phyloP scores from a whole-genome alignment of 2,329 filamentous ascomycete species.

The Fusarium devonianum region DNA sequence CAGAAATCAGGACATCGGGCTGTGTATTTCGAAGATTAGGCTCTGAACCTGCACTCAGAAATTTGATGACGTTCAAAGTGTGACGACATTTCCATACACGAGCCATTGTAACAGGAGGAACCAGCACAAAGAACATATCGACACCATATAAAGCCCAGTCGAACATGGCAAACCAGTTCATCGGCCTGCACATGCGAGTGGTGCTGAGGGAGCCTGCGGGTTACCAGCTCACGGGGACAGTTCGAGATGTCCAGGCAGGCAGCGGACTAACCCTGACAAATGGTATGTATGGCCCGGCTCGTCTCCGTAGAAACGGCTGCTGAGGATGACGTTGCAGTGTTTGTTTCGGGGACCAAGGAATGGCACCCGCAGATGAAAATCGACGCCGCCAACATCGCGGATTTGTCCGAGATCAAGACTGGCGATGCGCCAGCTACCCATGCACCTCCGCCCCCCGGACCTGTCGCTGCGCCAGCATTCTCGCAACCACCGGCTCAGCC shows the following conservation, averaged over 20 bases:
- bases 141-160: background rate
- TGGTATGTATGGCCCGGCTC: slow-evolving; percentile 58
- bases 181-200: slow-evolving; percentile 78
- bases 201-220: slow-evolving; percentile 71
- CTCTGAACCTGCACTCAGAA: slow-evolving; percentile 6
- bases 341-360: slow-evolving; percentile 51
- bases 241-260: slow-evolving; percentile 71
- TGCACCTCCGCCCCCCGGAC: slow-evolving; percentile 35
- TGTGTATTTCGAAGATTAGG: no score
- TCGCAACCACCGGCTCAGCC: slow-evolving; percentile 45
- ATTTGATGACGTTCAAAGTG: slow-evolving; percentile 35
- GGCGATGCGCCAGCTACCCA: slow-evolving; percentile 43
- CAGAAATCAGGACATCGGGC: no score
- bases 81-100: slow-evolving; percentile 24
- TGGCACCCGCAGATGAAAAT: slow-evolving; percentile 55
- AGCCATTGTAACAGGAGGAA: slow-evolving; percentile 17
- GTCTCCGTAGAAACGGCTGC: background rate
- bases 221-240: slow-evolving; percentile 71
- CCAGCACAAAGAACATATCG: background rate
- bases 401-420: slow-evolving; percentile 51
- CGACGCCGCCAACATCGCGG: slow-evolving; percentile 53
- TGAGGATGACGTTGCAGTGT: slow-evolving; percentile 44
- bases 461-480: slow-evolving; percentile 38
- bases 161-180: slow-evolving; percentile 67
- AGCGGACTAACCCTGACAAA: slow-evolving; percentile 74